Base-by-base conservation (phyloP, 83 land plant genomes). In the Diphasiastrum complanatum region DNA sequence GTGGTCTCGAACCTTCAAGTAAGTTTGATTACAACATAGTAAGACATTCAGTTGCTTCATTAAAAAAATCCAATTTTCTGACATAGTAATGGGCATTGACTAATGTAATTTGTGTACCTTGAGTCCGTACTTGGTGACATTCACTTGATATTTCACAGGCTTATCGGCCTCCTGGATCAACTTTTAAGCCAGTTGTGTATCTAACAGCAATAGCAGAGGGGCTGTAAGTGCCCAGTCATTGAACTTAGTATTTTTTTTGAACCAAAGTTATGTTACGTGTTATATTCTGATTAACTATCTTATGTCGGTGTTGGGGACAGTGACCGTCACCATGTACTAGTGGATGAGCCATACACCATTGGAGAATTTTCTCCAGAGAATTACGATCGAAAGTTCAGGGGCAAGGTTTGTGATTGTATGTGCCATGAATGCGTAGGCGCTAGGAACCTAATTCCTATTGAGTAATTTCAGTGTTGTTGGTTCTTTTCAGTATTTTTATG, bases 161-260 rank as follows among this genome's bases (percentile, higher is more conserved):
- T 25, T 69, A 51, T 48, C 78, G 78, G 6, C 56, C 74, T 0
- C 74, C 74, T 1, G 78, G 78, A 14, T 69, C 78, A 31, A 63
- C 63, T 12, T 75, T 75, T 33, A 69, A 68, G 45, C 78, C 78
- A n/a, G 73, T 75, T 45, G 74, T 75, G 19, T 75, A 75, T 47
- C 65, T 75, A 23, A 57, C 78, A 38, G 78, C 78, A 22, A 49
- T 75, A 34, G 74, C 74, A 3, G 78, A 63, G 57, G 74, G 74
- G 67, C 38, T 74, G 77, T 74, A 67, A 47, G 77, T n/a, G 12
- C 27, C 4, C 58, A 25, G 20, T 48, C 32, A 47, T 40, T 10
- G 6, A 8, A 19, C 19, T 5, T 60, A 5, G 36, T 60, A 10
- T 14, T 60, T 60, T 14, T 23, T 27, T 28, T 27, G 14, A 5